Base-by-base conservation (phyloP, 75 land plant genomes). In the Isoetes taiwanensis region DNA sequence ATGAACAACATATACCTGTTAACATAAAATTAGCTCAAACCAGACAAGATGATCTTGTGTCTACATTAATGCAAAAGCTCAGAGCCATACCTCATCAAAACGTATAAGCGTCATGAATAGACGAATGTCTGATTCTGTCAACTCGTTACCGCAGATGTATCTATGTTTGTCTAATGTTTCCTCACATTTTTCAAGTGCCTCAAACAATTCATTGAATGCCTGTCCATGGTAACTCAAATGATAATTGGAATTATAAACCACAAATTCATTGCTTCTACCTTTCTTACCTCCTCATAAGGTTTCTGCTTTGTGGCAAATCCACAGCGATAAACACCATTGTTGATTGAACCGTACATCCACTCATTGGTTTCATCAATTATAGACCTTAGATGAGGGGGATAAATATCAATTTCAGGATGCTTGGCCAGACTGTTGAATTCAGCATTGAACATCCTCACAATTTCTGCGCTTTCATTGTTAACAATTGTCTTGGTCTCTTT, bases 241-340 rank as follows among this genome's bases (percentile, higher is more conserved):
- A 5, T 5, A 43, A 14, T 19, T 19, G 23, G 50, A 19, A 43
- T 19, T 14, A 43, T 5, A 43, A 6, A 19, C 16, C 34, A 58
- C 29, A 33, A 32, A 30, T 5, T 21, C 26, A 42, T 16, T 12
- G 11, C 5, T 27, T 0, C 19, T 17, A 25, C 28, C 14, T 1
- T 42, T 32, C 31, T 30, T 9, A 76, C 78, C 71, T 70, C 70
- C n/a, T 79, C 75, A 59, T 81, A 81, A 35, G 81, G 80, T 34
- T 41, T 72, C 57, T 85, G 95, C 56, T 78, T 79, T 37, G 34
- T 69, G 9, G 96, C 83, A 75, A 89, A 81, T 1, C 96, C 96
- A 66, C 86, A 89, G 29, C 70, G 84, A 46, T 89, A 89, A 30
- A 89, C 96, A 23, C 96, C 96, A 64, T 82, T 85, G 32, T 89